Percentiles rank a stretch among this genome's conserved stretches.
phyloP scores from a whole-genome alignment of 1,284 basidiomycete genomes.

The Garcileccinum viscosum region DNA sequence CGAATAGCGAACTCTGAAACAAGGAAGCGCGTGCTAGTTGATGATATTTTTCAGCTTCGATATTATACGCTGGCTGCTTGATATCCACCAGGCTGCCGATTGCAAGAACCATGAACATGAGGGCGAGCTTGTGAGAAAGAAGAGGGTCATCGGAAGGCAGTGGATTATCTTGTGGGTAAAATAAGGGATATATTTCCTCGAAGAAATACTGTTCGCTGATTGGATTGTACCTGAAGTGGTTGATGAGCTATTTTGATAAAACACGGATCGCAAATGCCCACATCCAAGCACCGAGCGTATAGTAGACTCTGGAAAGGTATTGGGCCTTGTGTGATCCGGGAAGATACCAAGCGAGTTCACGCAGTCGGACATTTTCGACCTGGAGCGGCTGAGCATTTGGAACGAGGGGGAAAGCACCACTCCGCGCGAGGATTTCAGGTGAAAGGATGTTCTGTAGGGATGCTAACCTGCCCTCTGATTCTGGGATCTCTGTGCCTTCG shows the following conservation, averaged over 20 bases:
- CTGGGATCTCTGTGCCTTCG: constrained; percentile 56
- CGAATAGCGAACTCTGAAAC: constrained; percentile 74
- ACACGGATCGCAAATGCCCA: constrained; percentile 38
- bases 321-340: constrained; percentile 64
- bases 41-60: constrained; percentile 81
- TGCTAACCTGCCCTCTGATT: constrained; percentile 51
- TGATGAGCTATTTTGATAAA: constrained; percentile 17
- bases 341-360: constrained; percentile 71
- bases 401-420: constrained; percentile 69
- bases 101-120: constrained; percentile 78
- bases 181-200: constrained; percentile 63
- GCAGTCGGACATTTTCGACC: constrained; percentile 54
- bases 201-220: constrained; percentile 71
- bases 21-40: constrained; percentile 75
- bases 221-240: constrained; percentile 69
- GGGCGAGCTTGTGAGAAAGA: constrained; percentile 68
- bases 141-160: constrained; percentile 62
- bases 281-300: constrained; percentile 79
- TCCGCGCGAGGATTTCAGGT: constrained; percentile 64
- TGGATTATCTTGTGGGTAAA: constrained; percentile 59
- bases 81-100: constrained; percentile 77
- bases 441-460: constrained; percentile 63
- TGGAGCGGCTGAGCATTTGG: constrained; percentile 50
- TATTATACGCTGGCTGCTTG: constrained; percentile 65
- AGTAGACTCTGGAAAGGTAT: constrained; percentile 69